These are phyloP conservation scores for Epicoccum sorghinum DNA, from an alignment of 2,329 filamentous ascomycete genomes.

Conservation along the genomic window DNA sequence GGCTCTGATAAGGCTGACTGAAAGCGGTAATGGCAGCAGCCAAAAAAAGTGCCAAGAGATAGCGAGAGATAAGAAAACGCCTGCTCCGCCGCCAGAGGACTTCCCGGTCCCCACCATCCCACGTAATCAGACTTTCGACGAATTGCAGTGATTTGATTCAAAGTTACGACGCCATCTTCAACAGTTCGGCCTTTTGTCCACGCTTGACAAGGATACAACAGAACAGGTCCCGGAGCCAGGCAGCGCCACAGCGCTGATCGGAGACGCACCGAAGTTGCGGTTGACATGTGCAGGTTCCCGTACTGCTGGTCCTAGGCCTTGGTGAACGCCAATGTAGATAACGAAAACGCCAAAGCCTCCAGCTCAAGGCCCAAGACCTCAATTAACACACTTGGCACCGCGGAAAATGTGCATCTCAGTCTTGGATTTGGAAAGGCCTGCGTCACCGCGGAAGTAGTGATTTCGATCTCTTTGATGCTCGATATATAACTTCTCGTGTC, in stretches of 20 bases:
- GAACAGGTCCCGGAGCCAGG: slow-evolving; percentile 15
- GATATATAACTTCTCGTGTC: slow-evolving; percentile 34
- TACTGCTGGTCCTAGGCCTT: slow-evolving; percentile 13
- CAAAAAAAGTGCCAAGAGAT: slow-evolving; percentile 17
- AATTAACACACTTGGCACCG: slow-evolving; percentile 28
- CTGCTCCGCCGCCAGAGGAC: slow-evolving; percentile 25
- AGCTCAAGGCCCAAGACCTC: slow-evolving; percentile 28
- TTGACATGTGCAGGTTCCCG: slow-evolving; percentile 26
- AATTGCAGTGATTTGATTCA: slow-evolving; percentile 23
- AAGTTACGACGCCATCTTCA: slow-evolving; percentile 21
- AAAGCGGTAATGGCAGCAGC: slow-evolving; percentile 3
- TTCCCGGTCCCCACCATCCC: slow-evolving; percentile 42
- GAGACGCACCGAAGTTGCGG: slow-evolving; percentile 18
- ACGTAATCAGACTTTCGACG: slow-evolving; percentile 24
- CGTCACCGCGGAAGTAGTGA: slow-evolving; percentile 46
- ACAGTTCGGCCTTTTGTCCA: slow-evolving; percentile 7
- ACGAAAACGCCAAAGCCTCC: slow-evolving; percentile 28
- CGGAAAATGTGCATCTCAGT: slow-evolving; percentile 24
- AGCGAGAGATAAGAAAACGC: slow-evolving; percentile 46
- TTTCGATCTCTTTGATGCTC: slow-evolving; percentile 19
- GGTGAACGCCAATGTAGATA: slow-evolving; percentile 32
- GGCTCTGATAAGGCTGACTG: slow-evolving; percentile 36
- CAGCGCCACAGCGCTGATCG: slow-evolving; percentile 27
- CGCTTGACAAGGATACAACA: slow-evolving; percentile 12
- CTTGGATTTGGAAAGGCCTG: slow-evolving; percentile 17